A percentile compares a stretch with the other conserved stretches of the same genome.
Evolutionary conservation across 2,329 filamentous ascomycete species (phyloP).

Genomic region (Tolypocladium tropicale): DNA sequence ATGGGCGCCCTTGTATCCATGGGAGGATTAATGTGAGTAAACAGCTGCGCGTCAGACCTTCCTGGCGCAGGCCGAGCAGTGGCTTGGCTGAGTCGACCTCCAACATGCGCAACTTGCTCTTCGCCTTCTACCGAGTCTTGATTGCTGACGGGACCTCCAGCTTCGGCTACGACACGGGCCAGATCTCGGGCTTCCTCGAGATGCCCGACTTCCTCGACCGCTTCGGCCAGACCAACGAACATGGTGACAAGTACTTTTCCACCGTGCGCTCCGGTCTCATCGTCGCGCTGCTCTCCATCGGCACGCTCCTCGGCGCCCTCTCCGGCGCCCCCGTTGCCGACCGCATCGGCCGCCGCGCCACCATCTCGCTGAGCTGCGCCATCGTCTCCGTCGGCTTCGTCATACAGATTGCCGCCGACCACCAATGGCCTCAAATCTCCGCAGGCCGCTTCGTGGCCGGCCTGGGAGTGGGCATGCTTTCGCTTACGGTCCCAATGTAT

Average conservation of each 20-base stretch:
- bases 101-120: too few species aligned
- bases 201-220: constrained; percentile 45
- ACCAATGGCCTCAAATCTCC: constrained; percentile 54
- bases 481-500: constrained; percentile 60
- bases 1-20: constrained; percentile 32
- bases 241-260: constrained; percentile 34
- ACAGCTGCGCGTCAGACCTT: too few species aligned
- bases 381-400: constrained; percentile 56
- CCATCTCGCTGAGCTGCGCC: constrained; percentile 51
- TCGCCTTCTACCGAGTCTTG: too few species aligned
- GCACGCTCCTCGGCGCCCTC: constrained; percentile 50
- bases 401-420: constrained; percentile 49
- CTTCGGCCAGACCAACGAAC: constrained; percentile 32
- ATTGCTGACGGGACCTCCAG: constrained; percentile 6
- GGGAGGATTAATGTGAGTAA: constrained; percentile 31
- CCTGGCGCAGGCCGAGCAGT: too few species aligned
- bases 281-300: constrained; percentile 47
- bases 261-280: constrained; percentile 48
- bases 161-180: constrained; percentile 40
- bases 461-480: constrained; percentile 56
- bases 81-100: too few species aligned
- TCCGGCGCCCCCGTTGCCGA: constrained; percentile 54
- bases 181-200: constrained; percentile 46
- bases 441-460: constrained; percentile 56
- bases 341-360: constrained; percentile 49